Conservation (phyloP, 768 basidiomycete genomes). For the Pleurotus sapidus region DNA sequence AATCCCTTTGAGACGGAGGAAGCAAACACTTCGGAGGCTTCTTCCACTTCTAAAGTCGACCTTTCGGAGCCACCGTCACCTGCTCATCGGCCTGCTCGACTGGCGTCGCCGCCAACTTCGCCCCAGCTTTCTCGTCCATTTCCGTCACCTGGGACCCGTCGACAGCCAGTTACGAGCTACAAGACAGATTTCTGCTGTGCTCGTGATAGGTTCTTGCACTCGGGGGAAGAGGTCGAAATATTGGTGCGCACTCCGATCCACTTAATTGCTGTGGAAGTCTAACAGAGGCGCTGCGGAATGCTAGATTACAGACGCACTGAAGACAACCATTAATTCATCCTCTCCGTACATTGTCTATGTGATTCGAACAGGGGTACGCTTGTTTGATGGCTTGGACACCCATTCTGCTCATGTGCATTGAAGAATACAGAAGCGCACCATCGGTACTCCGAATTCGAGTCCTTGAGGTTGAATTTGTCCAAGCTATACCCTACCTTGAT, state of each 20-base stretch:
- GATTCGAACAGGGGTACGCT: conserved; percentile 78
- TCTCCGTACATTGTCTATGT: conserved; percentile 95
- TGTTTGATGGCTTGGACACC: conserved; percentile 2
- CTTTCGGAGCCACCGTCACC: conserved; percentile 64
- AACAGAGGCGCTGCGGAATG: not conserved
- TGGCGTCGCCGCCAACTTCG: conserved; percentile 44
- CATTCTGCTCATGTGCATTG: conserved; percentile 4
- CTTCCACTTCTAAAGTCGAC: conserved; percentile 51
- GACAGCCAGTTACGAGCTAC: conserved; percentile 46
- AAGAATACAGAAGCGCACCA: conserved; percentile 83
- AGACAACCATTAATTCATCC: conserved; percentile 85
- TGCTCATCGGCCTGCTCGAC: conserved; percentile 35
- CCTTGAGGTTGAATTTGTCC: conserved; percentile 75
- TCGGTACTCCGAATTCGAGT: conserved; percentile 97
- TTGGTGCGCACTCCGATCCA: conserved; percentile 44
- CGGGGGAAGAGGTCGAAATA: conserved; percentile 80
- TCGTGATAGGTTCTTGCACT: conserved; percentile 75
- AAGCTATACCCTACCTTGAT: conserved; percentile 95
- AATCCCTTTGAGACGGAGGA: conserved; percentile 63
- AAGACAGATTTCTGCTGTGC: conserved; percentile 81
- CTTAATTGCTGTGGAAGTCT: not conserved
- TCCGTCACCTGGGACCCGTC: conserved; percentile 56
- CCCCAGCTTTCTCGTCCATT: conserved; percentile 42
- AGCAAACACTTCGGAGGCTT: conserved; percentile 45
- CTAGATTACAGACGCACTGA: conserved; percentile 93